A percentile compares a stretch with the other conserved stretches of the same genome.
These are phyloP conservation scores for Colletotrichum phormii DNA, from an alignment of 2,329 filamentous ascomycete genomes.

Conservation along the genomic window DNA sequence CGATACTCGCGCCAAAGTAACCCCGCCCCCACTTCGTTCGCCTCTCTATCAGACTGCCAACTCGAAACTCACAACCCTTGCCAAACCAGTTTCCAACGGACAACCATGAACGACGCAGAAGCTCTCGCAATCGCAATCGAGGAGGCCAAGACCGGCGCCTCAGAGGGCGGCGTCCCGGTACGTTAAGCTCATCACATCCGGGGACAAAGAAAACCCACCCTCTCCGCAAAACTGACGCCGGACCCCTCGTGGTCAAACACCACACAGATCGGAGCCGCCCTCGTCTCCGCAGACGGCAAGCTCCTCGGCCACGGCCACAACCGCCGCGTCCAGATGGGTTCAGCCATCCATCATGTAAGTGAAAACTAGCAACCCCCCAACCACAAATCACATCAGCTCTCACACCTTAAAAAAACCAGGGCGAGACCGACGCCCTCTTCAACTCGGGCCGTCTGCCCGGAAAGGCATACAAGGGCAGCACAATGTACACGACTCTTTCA, in stretches of 20 bases:
- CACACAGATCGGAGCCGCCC: conserved; percentile 59
- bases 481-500: conserved; percentile 86
- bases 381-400: not conserved
- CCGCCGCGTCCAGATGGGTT: conserved; percentile 78
- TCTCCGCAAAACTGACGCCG: not conserved
- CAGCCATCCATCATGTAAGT: conserved; percentile 76
- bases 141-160: conserved; percentile 31
- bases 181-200: not conserved
- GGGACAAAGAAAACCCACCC: not conserved
- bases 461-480: conserved; percentile 72
- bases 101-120: conserved; percentile 31
- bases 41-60: not conserved
- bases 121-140: conserved; percentile 35
- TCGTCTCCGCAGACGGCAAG: conserved; percentile 76
- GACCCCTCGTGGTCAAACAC: not conserved
- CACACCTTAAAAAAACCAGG: conserved; percentile 57
- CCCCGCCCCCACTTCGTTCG: not conserved
- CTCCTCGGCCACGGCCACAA: conserved; percentile 81
- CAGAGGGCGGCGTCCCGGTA: conserved; percentile 33
- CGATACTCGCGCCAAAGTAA: not conserved
- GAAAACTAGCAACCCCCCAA: too few species aligned
- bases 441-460: conserved; percentile 79
- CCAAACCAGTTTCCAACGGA: not conserved
- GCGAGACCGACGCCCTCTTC: conserved; percentile 80
- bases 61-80: not conserved